Evolutionary conservation across 1,139 yeast genomes (phyloP).

Genomic region (Nematodospora anomalae): DNA sequence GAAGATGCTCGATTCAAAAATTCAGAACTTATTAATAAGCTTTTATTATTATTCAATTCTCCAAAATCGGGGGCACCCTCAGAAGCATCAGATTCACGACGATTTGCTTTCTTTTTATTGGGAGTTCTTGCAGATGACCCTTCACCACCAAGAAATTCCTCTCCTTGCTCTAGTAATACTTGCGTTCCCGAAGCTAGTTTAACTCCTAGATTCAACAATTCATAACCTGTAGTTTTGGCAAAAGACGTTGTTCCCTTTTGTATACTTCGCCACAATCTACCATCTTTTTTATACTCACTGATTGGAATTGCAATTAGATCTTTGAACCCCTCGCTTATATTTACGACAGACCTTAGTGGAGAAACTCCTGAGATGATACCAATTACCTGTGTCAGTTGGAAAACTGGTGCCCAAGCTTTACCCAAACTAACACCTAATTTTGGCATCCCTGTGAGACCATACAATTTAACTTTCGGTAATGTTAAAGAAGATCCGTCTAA

Average conservation of each 20-base stretch:
- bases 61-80: slow-evolving; percentile 9
- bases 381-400: slow-evolving; percentile 71
- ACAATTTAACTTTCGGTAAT: slow-evolving; percentile 59
- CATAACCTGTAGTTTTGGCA: slow-evolving; percentile 78
- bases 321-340: slow-evolving; percentile 76
- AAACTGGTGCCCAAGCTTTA: slow-evolving; percentile 83
- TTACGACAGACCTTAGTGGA: slow-evolving; percentile 74
- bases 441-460: slow-evolving; percentile 77
- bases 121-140: slow-evolving; percentile 49
- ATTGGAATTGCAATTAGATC: slow-evolving; percentile 74
- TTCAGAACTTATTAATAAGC: slow-evolving; percentile 15
- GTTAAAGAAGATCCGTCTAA: slow-evolving; percentile 80
- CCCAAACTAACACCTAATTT: slow-evolving; percentile 56
- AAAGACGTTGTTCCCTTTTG: slow-evolving; percentile 80
- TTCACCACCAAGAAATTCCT: slow-evolving; percentile 69
- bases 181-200: slow-evolving; percentile 90
- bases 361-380: slow-evolving; percentile 83
- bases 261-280: slow-evolving; percentile 65
- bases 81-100: slow-evolving; percentile 10
- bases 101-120: slow-evolving; percentile 1
- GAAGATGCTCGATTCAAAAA: slow-evolving; percentile 13
- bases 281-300: slow-evolving; percentile 71
- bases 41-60: slow-evolving; percentile 4
- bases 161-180: slow-evolving; percentile 75
- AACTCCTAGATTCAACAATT: slow-evolving; percentile 78